Base-by-base conservation (phyloP, 2,329 filamentous ascomycete species). In the Fusarium tupiense region DNA sequence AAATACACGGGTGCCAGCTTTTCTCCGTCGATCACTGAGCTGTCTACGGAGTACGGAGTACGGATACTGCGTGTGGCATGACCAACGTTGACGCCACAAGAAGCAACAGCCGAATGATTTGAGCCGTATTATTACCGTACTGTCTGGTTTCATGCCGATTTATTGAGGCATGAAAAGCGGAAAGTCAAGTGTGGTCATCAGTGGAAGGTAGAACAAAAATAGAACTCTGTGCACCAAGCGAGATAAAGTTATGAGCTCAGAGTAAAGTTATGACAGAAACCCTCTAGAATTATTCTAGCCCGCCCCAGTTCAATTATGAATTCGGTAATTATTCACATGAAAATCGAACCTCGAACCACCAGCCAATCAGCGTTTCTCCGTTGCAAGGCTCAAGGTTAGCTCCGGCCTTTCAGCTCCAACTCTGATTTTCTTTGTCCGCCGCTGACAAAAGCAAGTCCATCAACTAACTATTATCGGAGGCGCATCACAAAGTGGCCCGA, bases 401-500 rank as follows among this genome's bases (percentile, higher is more conserved):
- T 41, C 33, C 54, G 66, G 59, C n/a, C 35, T 64, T 61, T 71
- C 68, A 71, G 61, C 62, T 72, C 69, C 50, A 69, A 38, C 47
- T 56, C 22, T 46, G 40, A 53, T 62, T 74, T 74, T 69, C 71
- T 59, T 74, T 60, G 58, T 63, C 71, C 60, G 43, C 58, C 54
- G 59, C 71, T 75, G 72, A 74, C 71, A 74, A 72, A 74, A 63
- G 52, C 65, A 69, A 57, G 20, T n/a, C 24, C 49, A 19, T 52
- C 35, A 17, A 38, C 9, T 31, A 17, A 38, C 9, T 31, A 60
- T 26, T 29, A 20, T 37, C 49, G 31, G 26, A 44, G 65, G 41
- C 49, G 38, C 37, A 57, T 69, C 46, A 43, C 40, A 65, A 65
- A 64, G 70, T 78, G 77, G 77, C 77, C 75, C 75, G 77, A 78